Conservation (phyloP, 1,139 yeast genomes). For the Martiniozyma asiatica region DNA sequence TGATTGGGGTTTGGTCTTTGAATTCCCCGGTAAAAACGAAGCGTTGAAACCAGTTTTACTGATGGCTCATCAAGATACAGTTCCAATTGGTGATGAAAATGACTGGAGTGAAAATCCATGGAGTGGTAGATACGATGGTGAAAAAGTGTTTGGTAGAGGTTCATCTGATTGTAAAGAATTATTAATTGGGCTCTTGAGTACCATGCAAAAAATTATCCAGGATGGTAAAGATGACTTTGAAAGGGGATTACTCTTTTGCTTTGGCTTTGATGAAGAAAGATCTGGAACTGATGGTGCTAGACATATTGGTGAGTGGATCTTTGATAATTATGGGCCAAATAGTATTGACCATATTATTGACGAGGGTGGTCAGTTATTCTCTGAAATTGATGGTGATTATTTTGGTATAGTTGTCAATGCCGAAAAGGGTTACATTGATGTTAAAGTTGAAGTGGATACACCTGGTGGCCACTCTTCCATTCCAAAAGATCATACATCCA, state of each 20-base stretch:
- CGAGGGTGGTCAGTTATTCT: slow-evolving; percentile 45
- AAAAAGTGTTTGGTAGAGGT: slow-evolving; percentile 53
- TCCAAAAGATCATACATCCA: slow-evolving; percentile 67
- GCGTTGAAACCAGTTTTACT: slow-evolving; percentile 51
- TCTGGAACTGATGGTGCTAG: slow-evolving; percentile 50
- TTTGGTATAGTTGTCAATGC: slow-evolving; percentile 39
- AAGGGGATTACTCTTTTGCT: slow-evolving; percentile 45
- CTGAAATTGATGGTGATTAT: slow-evolving; percentile 11
- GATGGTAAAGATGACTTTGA: slow-evolving; percentile 35
- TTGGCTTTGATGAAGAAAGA: slow-evolving; percentile 68
- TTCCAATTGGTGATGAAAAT: slow-evolving; percentile 50
- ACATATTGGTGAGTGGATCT: slow-evolving; percentile 29
- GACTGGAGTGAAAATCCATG: slow-evolving; percentile 68
- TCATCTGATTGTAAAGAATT: slow-evolving; percentile 51
- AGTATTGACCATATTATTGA: slow-evolving; percentile 48
- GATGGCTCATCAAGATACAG: slow-evolving; percentile 76
- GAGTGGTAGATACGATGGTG: slow-evolving; percentile 55
- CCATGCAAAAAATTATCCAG: slow-evolving; percentile 38
- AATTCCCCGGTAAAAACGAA: slow-evolving; percentile 33
- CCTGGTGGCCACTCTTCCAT: slow-evolving; percentile 66
- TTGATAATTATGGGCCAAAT: slow-evolving; percentile 41
- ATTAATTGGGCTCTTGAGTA: slow-evolving; percentile 44
- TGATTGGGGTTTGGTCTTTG: slow-evolving; percentile 28
- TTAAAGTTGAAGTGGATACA: slow-evolving; percentile 34
- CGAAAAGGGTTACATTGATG: slow-evolving; percentile 56